Percentiles rank a stretch among this genome's conserved stretches.
Conservation (phyloP, 306 rosid species). For the Cotoneaster glaucophyllus region DNA sequence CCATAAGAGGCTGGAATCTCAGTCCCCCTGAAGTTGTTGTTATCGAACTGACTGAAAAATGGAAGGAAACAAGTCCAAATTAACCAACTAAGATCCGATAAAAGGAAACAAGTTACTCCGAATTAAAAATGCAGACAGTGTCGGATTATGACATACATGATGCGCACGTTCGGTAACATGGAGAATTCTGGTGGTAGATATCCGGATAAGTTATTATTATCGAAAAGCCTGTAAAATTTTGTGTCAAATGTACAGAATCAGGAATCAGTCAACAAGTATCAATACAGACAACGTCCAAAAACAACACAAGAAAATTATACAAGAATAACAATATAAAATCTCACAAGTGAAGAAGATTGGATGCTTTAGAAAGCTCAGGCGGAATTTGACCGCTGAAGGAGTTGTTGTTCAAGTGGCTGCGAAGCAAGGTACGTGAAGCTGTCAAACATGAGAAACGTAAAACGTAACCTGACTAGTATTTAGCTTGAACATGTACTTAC, state of each 20-base stretch:
- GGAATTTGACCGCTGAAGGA: slow-evolving; percentile 43
- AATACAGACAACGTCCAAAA: background rate
- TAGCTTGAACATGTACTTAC: slow-evolving; percentile 22
- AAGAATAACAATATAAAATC: background rate
- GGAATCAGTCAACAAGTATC: background rate
- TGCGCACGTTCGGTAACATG: slow-evolving; percentile 6
- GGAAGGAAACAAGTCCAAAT: no score
- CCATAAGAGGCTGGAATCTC: slow-evolving; percentile 60
- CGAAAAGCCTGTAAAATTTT: slow-evolving; percentile 34
- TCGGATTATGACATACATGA: slow-evolving; percentile 27
- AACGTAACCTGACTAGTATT: background rate
- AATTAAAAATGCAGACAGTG: background rate
- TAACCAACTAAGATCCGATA: background rate
- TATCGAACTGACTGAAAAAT: slow-evolving; percentile 82
- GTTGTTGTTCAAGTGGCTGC: slow-evolving; percentile 56
- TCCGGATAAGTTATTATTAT: slow-evolving; percentile 43
- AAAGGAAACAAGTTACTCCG: background rate
- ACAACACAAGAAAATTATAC: background rate
- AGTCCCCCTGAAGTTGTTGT: slow-evolving; percentile 65
- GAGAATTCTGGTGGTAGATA: slow-evolving; percentile 37
- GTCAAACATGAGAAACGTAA: background rate
- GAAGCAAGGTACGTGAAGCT: background rate
- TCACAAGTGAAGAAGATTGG: slow-evolving; percentile 34
- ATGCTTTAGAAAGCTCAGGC: slow-evolving; percentile 30
- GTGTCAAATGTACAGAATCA: background rate